Evolutionary conservation across 257 asterid species (phyloP).

Genomic region (Paraleonurus japonicus): DNA sequence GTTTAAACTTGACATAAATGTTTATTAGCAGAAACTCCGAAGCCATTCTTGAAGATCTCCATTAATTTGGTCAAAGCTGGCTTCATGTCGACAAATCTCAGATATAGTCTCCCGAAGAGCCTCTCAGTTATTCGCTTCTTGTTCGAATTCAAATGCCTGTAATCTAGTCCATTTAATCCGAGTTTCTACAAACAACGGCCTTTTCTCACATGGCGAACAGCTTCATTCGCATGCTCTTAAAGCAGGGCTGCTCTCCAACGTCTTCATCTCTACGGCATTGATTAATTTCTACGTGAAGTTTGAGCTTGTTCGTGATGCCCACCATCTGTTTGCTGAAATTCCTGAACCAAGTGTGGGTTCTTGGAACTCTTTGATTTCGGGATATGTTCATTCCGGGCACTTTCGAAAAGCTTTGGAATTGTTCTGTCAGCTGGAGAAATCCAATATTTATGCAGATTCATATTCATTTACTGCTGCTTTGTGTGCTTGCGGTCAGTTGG

Average conservation of each 20-base stretch:
- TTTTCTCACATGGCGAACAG: constrained; percentile 55
- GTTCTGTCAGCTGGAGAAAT: constrained; percentile 53
- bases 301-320: constrained; percentile 44
- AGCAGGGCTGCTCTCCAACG: constrained; percentile 47
- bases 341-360: constrained; percentile 68
- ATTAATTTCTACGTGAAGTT: constrained; percentile 44
- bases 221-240: constrained; percentile 52
- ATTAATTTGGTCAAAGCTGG: constrained; percentile 16
- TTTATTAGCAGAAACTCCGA: neutral
- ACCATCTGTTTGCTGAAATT: constrained; percentile 57
- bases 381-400: constrained; percentile 63
- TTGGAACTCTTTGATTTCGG: constrained; percentile 87
- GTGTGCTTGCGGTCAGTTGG: constrained; percentile 65
- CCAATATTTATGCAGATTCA: constrained; percentile 53
- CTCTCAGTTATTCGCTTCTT: constrained; percentile 38
- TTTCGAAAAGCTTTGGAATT: constrained; percentile 48
- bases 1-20: neutral
- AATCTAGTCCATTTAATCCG: constrained; percentile 56
- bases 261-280: constrained; percentile 52
- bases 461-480: constrained; percentile 72
- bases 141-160: constrained; percentile 38
- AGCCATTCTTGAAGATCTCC: constrained; percentile 18
- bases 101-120: constrained; percentile 30
- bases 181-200: constrained; percentile 37
- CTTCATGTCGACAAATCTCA: constrained; percentile 16